Evolutionary conservation across 768 basidiomycete genomes (phyloP).

Genomic region (Naganishia onofrii): DNA sequence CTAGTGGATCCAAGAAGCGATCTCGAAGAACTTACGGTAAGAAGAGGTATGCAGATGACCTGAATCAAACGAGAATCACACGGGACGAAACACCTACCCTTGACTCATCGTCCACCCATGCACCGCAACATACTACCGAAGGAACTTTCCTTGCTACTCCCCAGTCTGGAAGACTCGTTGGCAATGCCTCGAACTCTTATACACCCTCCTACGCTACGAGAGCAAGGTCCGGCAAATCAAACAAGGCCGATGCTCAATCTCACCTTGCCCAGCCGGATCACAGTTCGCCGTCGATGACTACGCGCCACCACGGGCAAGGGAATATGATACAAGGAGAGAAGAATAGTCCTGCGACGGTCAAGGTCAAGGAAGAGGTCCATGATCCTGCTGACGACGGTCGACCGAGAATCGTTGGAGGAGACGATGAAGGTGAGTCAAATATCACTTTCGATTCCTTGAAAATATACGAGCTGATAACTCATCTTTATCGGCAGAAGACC

Average conservation of each 20-base stretch:
- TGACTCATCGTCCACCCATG: too few species aligned
- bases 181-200: not conserved
- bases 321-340: not conserved
- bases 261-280: not conserved
- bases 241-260: not conserved
- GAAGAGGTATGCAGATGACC: not conserved
- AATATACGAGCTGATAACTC: not conserved
- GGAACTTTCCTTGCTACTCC: not conserved
- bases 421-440: slow-evolving; percentile 19
- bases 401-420: slow-evolving; percentile 15
- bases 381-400: not conserved
- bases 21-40: not conserved
- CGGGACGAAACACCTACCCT: not conserved
- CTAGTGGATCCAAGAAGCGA: not conserved
- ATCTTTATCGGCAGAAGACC: not conserved
- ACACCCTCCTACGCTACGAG: slow-evolving; percentile 1
- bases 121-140: not conserved
- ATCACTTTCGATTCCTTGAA: slow-evolving; percentile 19
- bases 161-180: not conserved
- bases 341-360: slow-evolving; percentile 8
- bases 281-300: not conserved
- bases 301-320: not conserved
- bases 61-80: not conserved
- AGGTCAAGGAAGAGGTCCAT: slow-evolving; percentile 16
- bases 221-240: not conserved